Conservation (phyloP, 1,284 basidiomycete species). For the Polyporus tsugae region DNA sequence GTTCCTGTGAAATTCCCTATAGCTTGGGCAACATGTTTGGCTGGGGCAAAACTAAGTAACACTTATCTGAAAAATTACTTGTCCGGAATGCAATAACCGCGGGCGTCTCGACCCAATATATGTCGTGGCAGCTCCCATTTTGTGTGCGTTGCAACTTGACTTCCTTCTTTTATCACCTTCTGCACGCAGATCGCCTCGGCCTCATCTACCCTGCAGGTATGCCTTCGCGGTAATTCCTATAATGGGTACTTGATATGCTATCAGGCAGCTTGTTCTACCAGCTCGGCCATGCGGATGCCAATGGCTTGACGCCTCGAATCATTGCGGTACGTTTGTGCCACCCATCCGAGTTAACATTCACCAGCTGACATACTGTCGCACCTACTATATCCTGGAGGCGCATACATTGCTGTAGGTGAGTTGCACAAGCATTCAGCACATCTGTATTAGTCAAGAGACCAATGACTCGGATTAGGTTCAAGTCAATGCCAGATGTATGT, state of each 20-base stretch:
- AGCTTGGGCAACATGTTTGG: neutral
- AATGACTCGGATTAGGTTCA: neutral
- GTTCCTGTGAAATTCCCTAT: neutral
- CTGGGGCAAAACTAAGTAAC: neutral
- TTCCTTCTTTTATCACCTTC: neutral
- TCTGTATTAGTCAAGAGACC: neutral
- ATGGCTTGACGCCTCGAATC: too few relatives aligned
- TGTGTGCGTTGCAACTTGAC: neutral
- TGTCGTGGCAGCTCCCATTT: neutral
- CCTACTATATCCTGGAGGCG: too few relatives aligned
- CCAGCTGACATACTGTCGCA: too few relatives aligned
- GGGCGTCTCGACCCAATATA: conserved; percentile 1
- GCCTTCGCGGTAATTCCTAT: neutral
- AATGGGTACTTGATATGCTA: too few relatives aligned
- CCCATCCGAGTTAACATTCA: too few relatives aligned
- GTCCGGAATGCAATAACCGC: neutral
- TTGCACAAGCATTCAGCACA: neutral
- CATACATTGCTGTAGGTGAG: too few relatives aligned
- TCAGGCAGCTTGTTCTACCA: neutral
- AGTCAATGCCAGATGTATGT: neutral
- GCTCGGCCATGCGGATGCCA: neutral
- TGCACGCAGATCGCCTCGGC: neutral
- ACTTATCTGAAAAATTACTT: neutral
- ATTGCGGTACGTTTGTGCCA: too few relatives aligned
- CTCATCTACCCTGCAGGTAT: neutral